A percentile compares a stretch with the other conserved stretches of the same genome.
Conservation (phyloP, 768 basidiomycete species). For the Tephrocybe sp. region DNA sequence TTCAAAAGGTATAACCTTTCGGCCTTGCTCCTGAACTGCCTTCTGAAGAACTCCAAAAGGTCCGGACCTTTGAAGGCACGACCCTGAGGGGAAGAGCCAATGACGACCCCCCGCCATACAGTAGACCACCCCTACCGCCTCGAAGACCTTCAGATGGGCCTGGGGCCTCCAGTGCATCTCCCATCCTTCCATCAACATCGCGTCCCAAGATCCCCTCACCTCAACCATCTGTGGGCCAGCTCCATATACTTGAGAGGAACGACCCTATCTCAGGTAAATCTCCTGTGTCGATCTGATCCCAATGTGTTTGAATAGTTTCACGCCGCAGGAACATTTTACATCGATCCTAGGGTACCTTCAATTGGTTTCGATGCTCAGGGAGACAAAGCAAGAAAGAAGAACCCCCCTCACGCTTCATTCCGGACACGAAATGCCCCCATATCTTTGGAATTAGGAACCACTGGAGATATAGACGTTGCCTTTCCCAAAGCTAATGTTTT, state of each 20-base stretch:
- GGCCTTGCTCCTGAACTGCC: too few species aligned
- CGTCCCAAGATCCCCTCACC: neutral
- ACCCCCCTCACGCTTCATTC: constrained; percentile 39
- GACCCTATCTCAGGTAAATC: constrained; percentile 11
- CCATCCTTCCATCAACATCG: neutral
- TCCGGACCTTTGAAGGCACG: neutral
- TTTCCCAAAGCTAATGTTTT: constrained; percentile 33
- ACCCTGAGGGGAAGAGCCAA: neutral
- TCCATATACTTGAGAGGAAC: constrained; percentile 12
- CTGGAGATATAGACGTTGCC: constrained; percentile 28
- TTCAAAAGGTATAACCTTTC: constrained; percentile 4
- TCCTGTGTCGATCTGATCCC: neutral
- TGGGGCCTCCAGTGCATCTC: neutral
- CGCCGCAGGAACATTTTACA: constrained; percentile 38
- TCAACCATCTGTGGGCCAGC: constrained; percentile 10
- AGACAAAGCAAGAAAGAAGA: constrained; percentile 26
- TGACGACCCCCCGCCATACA: constrained; percentile 15
- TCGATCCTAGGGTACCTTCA: constrained; percentile 36
- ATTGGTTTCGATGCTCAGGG: constrained; percentile 21
- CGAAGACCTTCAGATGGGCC: neutral
- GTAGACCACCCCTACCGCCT: neutral
- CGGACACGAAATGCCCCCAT: constrained; percentile 41
- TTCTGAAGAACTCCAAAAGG: neutral
- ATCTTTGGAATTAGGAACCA: constrained; percentile 36
- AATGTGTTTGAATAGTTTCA: neutral